Conservation (phyloP, 768 basidiomycete genomes). For the Lactifluus hygrophoroides region DNA sequence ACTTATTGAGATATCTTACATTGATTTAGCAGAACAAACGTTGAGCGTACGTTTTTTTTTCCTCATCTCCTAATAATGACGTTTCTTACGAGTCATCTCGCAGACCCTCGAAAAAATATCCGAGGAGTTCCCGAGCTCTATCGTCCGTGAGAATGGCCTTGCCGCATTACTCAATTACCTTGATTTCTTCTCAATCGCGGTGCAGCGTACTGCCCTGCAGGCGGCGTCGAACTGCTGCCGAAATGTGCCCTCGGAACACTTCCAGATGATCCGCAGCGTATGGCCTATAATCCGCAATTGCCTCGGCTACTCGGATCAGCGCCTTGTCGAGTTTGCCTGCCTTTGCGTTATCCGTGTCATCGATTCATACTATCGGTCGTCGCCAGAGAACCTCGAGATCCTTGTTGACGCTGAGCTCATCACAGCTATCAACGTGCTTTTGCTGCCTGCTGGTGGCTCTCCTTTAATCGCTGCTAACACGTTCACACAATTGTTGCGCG, state of each 20-base stretch:
- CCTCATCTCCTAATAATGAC: not conserved
- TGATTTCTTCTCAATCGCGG: slow-evolving; percentile 97
- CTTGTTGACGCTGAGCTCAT: slow-evolving; percentile 76
- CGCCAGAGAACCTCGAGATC: slow-evolving; percentile 77
- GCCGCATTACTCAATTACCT: slow-evolving; percentile 90
- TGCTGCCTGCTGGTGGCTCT: slow-evolving; percentile 80
- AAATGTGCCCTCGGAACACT: slow-evolving; percentile 82
- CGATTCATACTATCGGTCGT: slow-evolving; percentile 83
- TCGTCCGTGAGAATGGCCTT: slow-evolving; percentile 92
- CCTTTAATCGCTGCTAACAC: slow-evolving; percentile 81
- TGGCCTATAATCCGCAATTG: slow-evolving; percentile 93
- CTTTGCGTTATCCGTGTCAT: slow-evolving; percentile 91
- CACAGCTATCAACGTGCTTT: slow-evolving; percentile 73
- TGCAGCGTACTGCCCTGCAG: slow-evolving; percentile 92
- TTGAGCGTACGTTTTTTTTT: slow-evolving; percentile 64
- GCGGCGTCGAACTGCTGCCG: slow-evolving; percentile 97
- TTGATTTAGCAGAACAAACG: slow-evolving; percentile 97
- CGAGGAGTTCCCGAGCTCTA: slow-evolving; percentile 91
- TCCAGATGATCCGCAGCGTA: slow-evolving; percentile 79
- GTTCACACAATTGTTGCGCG: slow-evolving; percentile 80
- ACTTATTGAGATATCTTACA: slow-evolving; percentile 92
- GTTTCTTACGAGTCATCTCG: slow-evolving; percentile 14
- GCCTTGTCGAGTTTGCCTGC: slow-evolving; percentile 95
- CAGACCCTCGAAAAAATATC: slow-evolving; percentile 98
- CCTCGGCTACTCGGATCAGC: slow-evolving; percentile 85